Percentiles rank a stretch among this genome's conserved stretches.
Conservation (phyloP, 2,329 filamentous ascomycete species). For the Eurotiales sp. region DNA sequence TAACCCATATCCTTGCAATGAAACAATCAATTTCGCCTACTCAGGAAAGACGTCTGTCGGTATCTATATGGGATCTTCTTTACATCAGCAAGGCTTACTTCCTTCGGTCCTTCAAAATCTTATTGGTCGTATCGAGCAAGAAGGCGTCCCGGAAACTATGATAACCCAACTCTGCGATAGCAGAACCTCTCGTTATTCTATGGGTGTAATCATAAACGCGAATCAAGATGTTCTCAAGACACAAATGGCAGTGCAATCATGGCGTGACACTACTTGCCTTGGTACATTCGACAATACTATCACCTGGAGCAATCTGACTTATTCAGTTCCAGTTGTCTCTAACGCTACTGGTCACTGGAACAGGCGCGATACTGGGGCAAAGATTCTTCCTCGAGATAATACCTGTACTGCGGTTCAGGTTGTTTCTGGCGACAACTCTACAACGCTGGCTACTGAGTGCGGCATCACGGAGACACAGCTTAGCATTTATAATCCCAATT, state of each 20-base stretch:
- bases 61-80: not conserved
- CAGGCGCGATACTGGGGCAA: no score
- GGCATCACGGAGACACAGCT: slow-evolving; percentile 38
- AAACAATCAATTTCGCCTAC: not conserved
- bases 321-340: not conserved
- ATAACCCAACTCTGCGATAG: not conserved
- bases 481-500: slow-evolving; percentile 35
- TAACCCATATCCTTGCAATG: not conserved
- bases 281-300: not conserved
- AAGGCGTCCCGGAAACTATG: not conserved
- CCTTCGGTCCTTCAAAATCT: not conserved
- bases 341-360: no score
- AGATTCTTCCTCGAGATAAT: no score
- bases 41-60: not conserved
- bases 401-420: slow-evolving; percentile 22
- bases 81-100: not conserved
- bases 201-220: not conserved
- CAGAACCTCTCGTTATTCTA: not conserved
- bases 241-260: not conserved
- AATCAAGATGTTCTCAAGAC: not conserved
- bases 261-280: not conserved
- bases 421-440: slow-evolving; percentile 35
- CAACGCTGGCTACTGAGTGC: slow-evolving; percentile 35
- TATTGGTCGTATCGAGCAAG: not conserved
- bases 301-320: not conserved